phyloP scores from a whole-genome alignment of 2,329 filamentous ascomycete genomes.

The Diaporthe sp. region DNA sequence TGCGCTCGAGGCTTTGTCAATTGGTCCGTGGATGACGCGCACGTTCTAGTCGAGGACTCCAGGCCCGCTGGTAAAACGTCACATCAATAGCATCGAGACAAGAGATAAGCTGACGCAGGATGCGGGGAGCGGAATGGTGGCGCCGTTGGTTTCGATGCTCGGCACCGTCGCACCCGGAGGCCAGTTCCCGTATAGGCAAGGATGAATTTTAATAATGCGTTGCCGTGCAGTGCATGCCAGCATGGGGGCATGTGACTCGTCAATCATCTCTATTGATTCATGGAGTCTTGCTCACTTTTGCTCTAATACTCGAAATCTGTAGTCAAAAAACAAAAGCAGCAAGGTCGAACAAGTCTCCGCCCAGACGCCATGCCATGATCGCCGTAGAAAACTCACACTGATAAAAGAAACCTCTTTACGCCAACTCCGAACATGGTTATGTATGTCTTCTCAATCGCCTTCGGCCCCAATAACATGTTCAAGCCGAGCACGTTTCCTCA shows the following conservation, averaged over 20 bases:
- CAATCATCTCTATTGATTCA: constrained; percentile 28
- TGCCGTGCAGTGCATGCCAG: constrained; percentile 13
- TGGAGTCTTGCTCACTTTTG: constrained; percentile 10
- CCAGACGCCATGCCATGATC: constrained; percentile 38
- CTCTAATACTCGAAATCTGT: constrained; percentile 21
- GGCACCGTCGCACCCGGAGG: constrained; percentile 18
- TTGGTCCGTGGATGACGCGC: not conserved
- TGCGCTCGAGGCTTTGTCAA: not conserved
- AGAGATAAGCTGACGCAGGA: constrained; percentile 24
- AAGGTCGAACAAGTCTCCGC: constrained; percentile 10
- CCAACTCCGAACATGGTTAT: constrained; percentile 6
- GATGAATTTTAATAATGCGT: constrained; percentile 18
- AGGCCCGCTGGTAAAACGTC: not conserved
- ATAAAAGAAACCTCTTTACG: not conserved
- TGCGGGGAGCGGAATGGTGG: constrained; percentile 1
- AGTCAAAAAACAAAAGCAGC: constrained; percentile 10
- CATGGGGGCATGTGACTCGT: not conserved
- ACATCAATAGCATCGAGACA: not conserved
- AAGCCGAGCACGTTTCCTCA: constrained; percentile 2
- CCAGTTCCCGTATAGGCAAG: constrained; percentile 21
- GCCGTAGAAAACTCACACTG: not conserved
- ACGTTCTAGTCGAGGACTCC: not conserved
- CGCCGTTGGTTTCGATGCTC: constrained; percentile 18
- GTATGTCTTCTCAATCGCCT: not conserved
- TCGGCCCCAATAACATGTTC: not conserved